Evolutionary conservation across 257 asterid species (phyloP).

Genomic region (Nyctanthes arbortristis): DNA sequence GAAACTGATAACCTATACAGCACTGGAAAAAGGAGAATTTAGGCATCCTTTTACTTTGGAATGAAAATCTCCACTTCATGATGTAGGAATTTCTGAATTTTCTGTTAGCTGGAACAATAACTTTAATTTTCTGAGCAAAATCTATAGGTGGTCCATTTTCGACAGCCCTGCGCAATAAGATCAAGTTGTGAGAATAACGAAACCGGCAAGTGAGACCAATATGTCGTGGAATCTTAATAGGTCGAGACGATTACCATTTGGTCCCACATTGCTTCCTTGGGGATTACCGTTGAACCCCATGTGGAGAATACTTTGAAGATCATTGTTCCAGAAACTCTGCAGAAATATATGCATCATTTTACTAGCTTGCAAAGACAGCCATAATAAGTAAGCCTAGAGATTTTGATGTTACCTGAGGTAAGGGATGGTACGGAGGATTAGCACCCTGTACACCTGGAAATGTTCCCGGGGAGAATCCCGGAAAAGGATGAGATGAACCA

Average conservation of each 20-base stretch:
- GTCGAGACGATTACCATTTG: conserved; percentile 46
- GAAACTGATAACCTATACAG: conserved; percentile 64
- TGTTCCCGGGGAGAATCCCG: conserved; percentile 53
- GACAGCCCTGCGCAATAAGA: conserved; percentile 43
- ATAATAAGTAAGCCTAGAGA: not conserved
- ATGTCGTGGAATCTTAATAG: not conserved
- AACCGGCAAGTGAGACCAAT: not conserved
- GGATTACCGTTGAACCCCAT: conserved; percentile 68
- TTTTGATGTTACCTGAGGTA: conserved; percentile 58
- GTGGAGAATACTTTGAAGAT: conserved; percentile 65
- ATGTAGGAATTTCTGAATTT: conserved; percentile 22
- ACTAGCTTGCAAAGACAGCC: not conserved
- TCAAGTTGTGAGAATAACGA: not conserved
- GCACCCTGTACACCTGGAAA: conserved; percentile 42
- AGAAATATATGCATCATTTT: conserved; percentile 1
- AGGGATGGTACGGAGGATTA: conserved; percentile 45
- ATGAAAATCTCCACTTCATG: conserved; percentile 40
- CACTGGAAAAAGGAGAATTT: conserved; percentile 28
- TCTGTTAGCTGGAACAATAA: conserved; percentile 27
- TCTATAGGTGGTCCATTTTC: conserved; percentile 56
- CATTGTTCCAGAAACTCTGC: conserved; percentile 68
- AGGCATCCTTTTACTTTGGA: conserved; percentile 28
- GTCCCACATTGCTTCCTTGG: conserved; percentile 50
- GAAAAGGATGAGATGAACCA: conserved; percentile 53
- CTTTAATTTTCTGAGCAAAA: conserved; percentile 15